Evolutionary conservation across 2,329 filamentous ascomycete genomes (phyloP).

Genomic region (Colletotrichum tanaceti): DNA sequence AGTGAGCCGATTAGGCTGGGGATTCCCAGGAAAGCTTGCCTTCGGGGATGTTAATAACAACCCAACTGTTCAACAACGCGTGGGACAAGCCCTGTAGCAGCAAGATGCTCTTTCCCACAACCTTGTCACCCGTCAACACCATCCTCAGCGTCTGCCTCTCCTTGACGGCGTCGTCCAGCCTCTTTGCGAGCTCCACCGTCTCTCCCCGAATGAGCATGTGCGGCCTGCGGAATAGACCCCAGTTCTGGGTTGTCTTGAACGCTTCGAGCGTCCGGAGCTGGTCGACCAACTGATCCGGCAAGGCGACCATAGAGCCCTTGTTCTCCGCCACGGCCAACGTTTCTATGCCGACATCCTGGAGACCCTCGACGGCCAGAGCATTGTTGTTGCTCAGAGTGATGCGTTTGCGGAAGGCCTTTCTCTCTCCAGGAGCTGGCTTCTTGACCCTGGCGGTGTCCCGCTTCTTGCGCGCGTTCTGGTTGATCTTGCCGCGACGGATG

Average conservation of each 20-base stretch:
- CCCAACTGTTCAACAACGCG: constrained; percentile 84
- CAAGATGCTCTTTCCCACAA: constrained; percentile 88
- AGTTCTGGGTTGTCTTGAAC: constrained; percentile 91
- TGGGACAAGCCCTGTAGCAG: constrained; percentile 86
- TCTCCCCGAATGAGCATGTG: constrained; percentile 82
- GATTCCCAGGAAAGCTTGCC: constrained; percentile 63
- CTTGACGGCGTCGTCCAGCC: constrained; percentile 67
- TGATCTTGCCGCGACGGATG: constrained; percentile 42
- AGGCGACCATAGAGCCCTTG: constrained; percentile 73
- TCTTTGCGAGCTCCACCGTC: constrained; percentile 76
- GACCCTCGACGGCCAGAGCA: constrained; percentile 79
- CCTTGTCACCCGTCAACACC: constrained; percentile 78
- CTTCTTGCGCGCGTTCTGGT: constrained; percentile 58
- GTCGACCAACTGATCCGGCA: constrained; percentile 79
- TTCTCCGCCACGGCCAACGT: constrained; percentile 66
- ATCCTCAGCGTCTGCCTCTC: constrained; percentile 69
- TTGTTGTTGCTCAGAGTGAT: constrained; percentile 96
- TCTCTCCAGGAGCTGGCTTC: constrained; percentile 79
- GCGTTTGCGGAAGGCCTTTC: constrained; percentile 87
- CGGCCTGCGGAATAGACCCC: constrained; percentile 86
- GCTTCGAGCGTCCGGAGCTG: constrained; percentile 85
- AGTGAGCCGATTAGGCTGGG: background rate
- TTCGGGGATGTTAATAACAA: constrained; percentile 90
- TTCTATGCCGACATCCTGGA: constrained; percentile 69
- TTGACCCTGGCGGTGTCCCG: constrained; percentile 57